Conservation (phyloP, 306 rosid genomes). For the Quercus wislizeni region DNA sequence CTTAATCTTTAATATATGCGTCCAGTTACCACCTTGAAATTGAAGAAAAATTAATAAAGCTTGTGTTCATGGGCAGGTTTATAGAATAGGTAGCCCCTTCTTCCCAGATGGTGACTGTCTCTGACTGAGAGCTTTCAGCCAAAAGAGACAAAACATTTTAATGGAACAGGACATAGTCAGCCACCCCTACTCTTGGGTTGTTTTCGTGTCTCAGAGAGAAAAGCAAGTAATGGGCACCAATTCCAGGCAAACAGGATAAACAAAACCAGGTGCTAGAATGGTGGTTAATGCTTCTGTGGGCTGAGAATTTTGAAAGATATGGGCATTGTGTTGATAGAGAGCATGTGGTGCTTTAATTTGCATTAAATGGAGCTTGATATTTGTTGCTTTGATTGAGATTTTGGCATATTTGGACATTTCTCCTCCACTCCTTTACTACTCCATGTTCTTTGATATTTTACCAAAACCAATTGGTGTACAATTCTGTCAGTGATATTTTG, state of each 20-base stretch:
- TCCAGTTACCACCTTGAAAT: no score
- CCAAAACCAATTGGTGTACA: not conserved
- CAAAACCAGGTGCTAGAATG: constrained; percentile 39
- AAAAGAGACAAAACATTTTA: not conserved
- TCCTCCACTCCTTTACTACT: not conserved
- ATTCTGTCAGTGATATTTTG: not conserved
- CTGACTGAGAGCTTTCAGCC: not conserved
- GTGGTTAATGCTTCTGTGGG: constrained; percentile 38
- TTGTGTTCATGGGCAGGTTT: no score
- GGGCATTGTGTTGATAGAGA: not conserved
- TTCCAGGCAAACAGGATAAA: not conserved
- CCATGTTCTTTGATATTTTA: not conserved
- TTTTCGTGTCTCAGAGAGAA: not conserved
- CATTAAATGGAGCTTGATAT: not conserved
- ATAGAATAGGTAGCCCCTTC: no score
- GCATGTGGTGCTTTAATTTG: constrained; percentile 21
- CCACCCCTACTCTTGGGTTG: not conserved
- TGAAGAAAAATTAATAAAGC: no score
- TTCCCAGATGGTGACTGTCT: no score
- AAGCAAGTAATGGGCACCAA: not conserved
- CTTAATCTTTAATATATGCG: no score
- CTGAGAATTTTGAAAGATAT: constrained; percentile 11
- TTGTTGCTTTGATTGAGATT: no score
- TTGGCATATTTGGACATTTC: not conserved
- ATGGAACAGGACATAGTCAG: not conserved